These are phyloP conservation scores for Nakaseomyces uthaithaninus DNA, from an alignment of 1,139 yeast species.

Conservation along the genomic window DNA sequence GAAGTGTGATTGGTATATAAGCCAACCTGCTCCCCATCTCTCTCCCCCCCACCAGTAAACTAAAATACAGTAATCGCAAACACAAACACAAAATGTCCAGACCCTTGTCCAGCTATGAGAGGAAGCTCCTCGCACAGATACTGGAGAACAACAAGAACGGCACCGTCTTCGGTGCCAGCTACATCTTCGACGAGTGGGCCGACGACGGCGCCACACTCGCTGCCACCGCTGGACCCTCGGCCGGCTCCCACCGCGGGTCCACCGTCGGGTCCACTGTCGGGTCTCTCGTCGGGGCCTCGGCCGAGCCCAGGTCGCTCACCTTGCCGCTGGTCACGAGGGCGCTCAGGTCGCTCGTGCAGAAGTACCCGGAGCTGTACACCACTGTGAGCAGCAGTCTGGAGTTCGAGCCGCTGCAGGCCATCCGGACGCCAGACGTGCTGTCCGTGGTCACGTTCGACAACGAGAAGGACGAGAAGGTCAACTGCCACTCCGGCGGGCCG, in stretches of 20 bases:
- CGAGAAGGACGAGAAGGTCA: constrained; percentile 23
- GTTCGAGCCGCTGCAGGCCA: constrained; percentile 18
- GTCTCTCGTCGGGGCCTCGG: too few relatives aligned
- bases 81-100: constrained; percentile 11
- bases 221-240: constrained; percentile 15
- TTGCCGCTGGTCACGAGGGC: constrained; percentile 19
- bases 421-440: constrained; percentile 22
- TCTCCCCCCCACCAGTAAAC: too few relatives aligned
- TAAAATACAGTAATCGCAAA: too few relatives aligned
- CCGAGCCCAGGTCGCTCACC: constrained; percentile 9
- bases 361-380: constrained; percentile 23
- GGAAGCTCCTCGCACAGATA: constrained; percentile 20
- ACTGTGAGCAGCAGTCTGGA: constrained; percentile 22
- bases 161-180: constrained; percentile 22
- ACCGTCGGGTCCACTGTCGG: constrained; percentile 10
- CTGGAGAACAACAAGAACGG: constrained; percentile 24
- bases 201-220: constrained; percentile 12
- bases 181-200: constrained; percentile 11
- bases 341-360: constrained; percentile 17
- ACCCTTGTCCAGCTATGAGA: constrained; percentile 23
- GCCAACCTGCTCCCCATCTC: too few relatives aligned
- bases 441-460: constrained; percentile 21
- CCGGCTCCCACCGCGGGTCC: constrained; percentile 21
- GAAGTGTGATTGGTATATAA: too few relatives aligned
- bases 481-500: constrained; percentile 27